Evolutionary conservation across 2,329 filamentous ascomycete genomes (phyloP).

Genomic region (Alternaria sp.): DNA sequence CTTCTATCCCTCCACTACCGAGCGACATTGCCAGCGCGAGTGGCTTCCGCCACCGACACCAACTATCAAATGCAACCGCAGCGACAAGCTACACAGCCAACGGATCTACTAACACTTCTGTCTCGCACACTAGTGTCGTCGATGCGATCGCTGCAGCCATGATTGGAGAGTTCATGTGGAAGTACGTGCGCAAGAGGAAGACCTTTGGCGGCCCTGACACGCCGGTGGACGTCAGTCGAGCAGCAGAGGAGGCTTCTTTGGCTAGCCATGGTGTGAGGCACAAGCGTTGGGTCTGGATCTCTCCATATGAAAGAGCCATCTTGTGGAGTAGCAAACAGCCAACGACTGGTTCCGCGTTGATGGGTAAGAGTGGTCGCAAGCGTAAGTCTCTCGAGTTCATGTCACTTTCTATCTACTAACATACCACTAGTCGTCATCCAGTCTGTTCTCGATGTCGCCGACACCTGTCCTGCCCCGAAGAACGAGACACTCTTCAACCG

Average conservation of each 20-base stretch:
- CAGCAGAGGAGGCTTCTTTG: conserved; percentile 66
- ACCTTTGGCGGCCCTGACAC: conserved; percentile 81
- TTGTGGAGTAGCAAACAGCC: conserved; percentile 99
- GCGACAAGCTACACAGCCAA: conserved; percentile 64
- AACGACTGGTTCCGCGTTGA: conserved; percentile 80
- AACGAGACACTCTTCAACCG: conserved; percentile 78
- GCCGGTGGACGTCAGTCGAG: conserved; percentile 56
- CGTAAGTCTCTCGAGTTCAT: conserved; percentile 64
- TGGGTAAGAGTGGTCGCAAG: conserved; percentile 95
- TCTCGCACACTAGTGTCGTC: conserved; percentile 80
- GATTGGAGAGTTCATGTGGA: conserved; percentile 98
- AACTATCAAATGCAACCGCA: conserved; percentile 67
- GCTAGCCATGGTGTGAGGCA: conserved; percentile 76
- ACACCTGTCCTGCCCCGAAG: conserved; percentile 85
- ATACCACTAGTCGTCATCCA: conserved; percentile 77
- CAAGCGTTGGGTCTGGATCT: conserved; percentile 98
- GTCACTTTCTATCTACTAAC: conserved; percentile 18
- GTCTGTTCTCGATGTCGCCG: conserved; percentile 95
- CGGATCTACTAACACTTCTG: conserved; percentile 63
- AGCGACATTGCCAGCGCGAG: conserved; percentile 68
- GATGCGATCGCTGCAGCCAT: conserved; percentile 98
- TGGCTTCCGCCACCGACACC: conserved; percentile 57
- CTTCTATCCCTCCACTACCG: conserved; percentile 74
- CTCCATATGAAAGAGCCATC: conserved; percentile 92
- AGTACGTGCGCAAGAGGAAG: conserved; percentile 85